These are phyloP conservation scores for Moesziomyces sp. DNA, from an alignment of 1,284 basidiomycete species.

Conservation along the genomic window DNA sequence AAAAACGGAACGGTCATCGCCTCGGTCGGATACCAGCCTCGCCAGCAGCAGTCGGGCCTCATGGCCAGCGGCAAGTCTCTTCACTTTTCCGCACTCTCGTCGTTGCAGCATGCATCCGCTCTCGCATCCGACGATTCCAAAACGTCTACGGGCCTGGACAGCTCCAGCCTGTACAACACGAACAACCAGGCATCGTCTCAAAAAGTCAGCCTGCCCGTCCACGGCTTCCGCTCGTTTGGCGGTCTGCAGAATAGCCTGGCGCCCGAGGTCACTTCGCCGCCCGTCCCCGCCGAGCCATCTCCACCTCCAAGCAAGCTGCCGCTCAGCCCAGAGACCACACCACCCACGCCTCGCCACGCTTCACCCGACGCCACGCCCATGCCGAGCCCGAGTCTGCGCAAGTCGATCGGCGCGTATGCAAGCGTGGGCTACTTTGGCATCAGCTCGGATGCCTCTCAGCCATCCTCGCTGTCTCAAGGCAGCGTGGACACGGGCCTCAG, in stretches of 20 bases:
- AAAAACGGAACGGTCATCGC: slow-evolving; percentile 50
- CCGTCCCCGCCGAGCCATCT: not conserved
- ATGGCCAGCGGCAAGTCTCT: slow-evolving; percentile 48
- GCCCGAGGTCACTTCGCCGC: slow-evolving; percentile 9
- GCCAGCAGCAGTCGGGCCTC: slow-evolving; percentile 43
- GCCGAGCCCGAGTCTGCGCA: slow-evolving; percentile 56
- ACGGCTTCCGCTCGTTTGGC: slow-evolving; percentile 59
- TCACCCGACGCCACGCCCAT: slow-evolving; percentile 57
- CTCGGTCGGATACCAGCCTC: slow-evolving; percentile 37
- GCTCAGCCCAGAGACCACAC: slow-evolving; percentile 20
- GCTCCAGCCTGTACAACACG: not conserved
- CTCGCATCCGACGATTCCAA: slow-evolving; percentile 12
- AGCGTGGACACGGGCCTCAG: not conserved
- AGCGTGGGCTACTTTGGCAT: slow-evolving; percentile 42
- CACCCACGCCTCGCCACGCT: slow-evolving; percentile 23
- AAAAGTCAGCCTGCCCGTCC: slow-evolving; percentile 50
- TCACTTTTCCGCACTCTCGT: slow-evolving; percentile 44
- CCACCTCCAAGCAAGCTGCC: not conserved
- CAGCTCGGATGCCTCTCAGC: slow-evolving; percentile 1
- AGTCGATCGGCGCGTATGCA: slow-evolving; percentile 28
- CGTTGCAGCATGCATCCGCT: slow-evolving; percentile 32
- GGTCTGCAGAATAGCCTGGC: slow-evolving; percentile 44
- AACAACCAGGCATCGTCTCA: slow-evolving; percentile 14
- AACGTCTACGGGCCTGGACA: not conserved
- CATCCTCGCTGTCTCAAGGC: not conserved